Conservation (phyloP, 257 asterid species). For the Apocynum venetum region DNA sequence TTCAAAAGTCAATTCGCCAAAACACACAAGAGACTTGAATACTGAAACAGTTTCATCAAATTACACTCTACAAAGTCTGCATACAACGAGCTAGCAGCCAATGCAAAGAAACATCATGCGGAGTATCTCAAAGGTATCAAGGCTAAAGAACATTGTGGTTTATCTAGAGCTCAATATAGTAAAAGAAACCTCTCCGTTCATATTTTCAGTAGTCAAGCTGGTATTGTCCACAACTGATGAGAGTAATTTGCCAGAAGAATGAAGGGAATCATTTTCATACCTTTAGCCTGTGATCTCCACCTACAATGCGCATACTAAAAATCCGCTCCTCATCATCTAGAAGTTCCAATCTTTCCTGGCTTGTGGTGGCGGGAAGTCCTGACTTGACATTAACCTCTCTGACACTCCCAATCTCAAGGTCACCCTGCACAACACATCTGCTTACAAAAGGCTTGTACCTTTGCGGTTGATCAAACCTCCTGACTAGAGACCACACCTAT, state of each 20-base stretch:
- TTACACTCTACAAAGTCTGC: background rate
- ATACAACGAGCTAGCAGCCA: background rate
- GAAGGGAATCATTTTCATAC: constrained; percentile 24
- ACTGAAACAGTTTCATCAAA: background rate
- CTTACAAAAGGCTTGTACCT: constrained; percentile 91
- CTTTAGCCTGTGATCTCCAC: constrained; percentile 93
- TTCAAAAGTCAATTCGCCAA: background rate
- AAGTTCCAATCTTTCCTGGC: constrained; percentile 79
- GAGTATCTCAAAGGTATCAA: background rate
- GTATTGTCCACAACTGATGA: background rate
- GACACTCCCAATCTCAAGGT: constrained; percentile 78
- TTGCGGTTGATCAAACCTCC: constrained; percentile 93
- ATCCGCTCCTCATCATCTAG: constrained; percentile 80
- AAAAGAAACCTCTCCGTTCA: background rate
- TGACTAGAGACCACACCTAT: constrained; percentile 87
- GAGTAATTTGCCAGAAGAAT: background rate
- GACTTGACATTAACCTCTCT: constrained; percentile 82
- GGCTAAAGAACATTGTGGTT: background rate
- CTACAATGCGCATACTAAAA: constrained; percentile 76
- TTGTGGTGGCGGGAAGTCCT: constrained; percentile 85
- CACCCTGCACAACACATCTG: constrained; percentile 70
- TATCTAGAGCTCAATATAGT: background rate
- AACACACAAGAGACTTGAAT: background rate
- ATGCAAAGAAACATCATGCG: background rate
- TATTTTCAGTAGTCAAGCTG: background rate